Evolutionary conservation across 805 yeast genomes (phyloP).

Genomic region (Torulaspora maleeae): DNA sequence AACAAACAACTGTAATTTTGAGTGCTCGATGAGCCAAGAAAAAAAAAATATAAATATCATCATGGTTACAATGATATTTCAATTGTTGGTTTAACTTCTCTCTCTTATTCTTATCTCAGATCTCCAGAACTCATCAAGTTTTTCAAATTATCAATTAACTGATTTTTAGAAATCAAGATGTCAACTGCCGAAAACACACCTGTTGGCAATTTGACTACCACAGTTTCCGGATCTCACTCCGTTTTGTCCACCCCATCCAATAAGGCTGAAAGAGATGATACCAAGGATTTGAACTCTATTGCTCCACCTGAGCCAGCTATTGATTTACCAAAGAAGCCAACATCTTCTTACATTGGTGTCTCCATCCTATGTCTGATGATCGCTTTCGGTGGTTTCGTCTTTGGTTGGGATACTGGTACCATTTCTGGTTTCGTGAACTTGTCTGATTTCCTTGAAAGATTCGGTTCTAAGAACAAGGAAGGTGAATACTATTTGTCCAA

Average conservation of each 20-base stretch:
- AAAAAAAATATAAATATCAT: constrained; percentile 11
- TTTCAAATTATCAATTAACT: constrained; percentile 3
- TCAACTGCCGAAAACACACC: constrained; percentile 14
- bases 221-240: constrained; percentile 20
- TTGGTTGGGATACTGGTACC: constrained; percentile 78
- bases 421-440: constrained; percentile 64
- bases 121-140: constrained; percentile 6
- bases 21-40: neutral
- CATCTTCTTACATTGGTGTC: constrained; percentile 28
- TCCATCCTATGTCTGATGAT: constrained; percentile 38
- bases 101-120: neutral
- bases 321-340: constrained; percentile 29
- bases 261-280: constrained; percentile 30
- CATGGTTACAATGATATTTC: neutral
- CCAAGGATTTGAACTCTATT: constrained; percentile 14
- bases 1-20: neutral
- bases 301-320: constrained; percentile 13
- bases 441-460: constrained; percentile 52
- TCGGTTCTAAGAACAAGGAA: constrained; percentile 41
- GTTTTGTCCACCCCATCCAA: constrained; percentile 31
- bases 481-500: constrained; percentile 42
- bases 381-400: constrained; percentile 47
- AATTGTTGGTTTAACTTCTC: neutral
- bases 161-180: constrained; percentile 6
- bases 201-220: constrained; percentile 15